A percentile compares a stretch with the other conserved stretches of the same genome.
phyloP scores from a whole-genome alignment of 2,329 filamentous ascomycete species.

The Ascocoryne sarcoides region DNA sequence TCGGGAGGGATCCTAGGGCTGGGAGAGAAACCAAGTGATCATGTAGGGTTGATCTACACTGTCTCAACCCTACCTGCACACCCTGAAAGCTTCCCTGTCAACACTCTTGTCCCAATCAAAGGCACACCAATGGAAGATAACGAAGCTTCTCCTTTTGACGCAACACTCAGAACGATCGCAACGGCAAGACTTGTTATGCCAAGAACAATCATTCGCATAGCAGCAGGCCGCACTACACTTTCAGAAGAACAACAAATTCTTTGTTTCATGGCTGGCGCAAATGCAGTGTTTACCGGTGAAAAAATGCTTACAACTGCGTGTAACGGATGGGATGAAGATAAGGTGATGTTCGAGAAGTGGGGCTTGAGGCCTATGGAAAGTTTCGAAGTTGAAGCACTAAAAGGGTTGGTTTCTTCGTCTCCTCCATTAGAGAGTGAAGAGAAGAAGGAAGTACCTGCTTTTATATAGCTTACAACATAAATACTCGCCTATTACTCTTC shows the following conservation, averaged over 20 bases:
- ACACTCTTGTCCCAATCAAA: slow-evolving; percentile 83
- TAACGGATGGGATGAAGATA: slow-evolving; percentile 85
- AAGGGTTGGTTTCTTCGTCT: slow-evolving; percentile 15
- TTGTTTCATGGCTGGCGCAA: slow-evolving; percentile 85
- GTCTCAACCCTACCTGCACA: slow-evolving; percentile 72
- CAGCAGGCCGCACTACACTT: slow-evolving; percentile 76
- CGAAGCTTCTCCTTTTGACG: slow-evolving; percentile 65
- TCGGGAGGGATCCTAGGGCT: slow-evolving; percentile 82
- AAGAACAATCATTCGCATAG: slow-evolving; percentile 75
- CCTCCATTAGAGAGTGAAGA: slow-evolving; percentile 8
- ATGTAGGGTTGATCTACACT: slow-evolving; percentile 75
- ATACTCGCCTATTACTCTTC: too few relatives aligned
- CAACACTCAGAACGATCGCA: slow-evolving; percentile 73
- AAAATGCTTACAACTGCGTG: slow-evolving; percentile 93
- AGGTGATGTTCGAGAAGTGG: slow-evolving; percentile 74
- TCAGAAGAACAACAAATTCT: slow-evolving; percentile 80
- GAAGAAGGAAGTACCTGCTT: slow-evolving; percentile 3
- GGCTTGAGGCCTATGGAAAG: slow-evolving; percentile 67
- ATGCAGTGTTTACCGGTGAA: slow-evolving; percentile 91
- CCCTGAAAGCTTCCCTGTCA: slow-evolving; percentile 86
- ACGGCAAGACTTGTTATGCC: slow-evolving; percentile 79
- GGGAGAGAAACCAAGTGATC: slow-evolving; percentile 70
- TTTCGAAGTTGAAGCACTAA: slow-evolving; percentile 25
- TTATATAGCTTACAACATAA: too few relatives aligned
- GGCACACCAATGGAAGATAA: slow-evolving; percentile 76